Evolutionary conservation across 352 stramenopile genomes (phyloP), one percentile per base, ranked within the genome.

Genomic region (Pythium rishiriense): DNA sequence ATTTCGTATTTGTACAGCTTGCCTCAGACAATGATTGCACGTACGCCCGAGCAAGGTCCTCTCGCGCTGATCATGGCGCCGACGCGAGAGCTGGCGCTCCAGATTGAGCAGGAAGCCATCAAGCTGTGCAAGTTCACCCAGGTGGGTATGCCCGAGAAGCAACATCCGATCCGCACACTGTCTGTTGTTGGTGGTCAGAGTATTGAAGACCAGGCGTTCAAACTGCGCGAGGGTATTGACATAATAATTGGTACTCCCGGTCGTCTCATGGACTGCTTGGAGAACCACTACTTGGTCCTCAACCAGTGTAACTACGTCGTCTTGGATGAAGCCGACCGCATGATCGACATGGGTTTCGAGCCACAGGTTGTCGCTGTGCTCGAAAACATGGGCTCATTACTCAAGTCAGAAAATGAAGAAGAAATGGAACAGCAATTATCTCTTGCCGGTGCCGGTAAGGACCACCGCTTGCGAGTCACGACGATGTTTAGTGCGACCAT

Each of bases 401-500:
- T 99, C 4, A 99, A 99, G 70, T 97, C 88, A 1, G 97, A 99
- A 68, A 94, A 99, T 66, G 97, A 99, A 66, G 85, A 96, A 43
- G 86, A 99, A 66, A 96, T 98, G 63, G 97, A 99, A 74, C 71
- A 97, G 73, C 96, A 99, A 77, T 84, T 96, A 5, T 85, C 69
- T 14, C 52, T 93, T 12, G 82, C 72, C 4, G 78, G 77, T 11
- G 57, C 70, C 11, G 77, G 64, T 14, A 75, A 91, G 21, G 81
- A 89, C 39, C 81, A 91, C 56, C 81, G 83, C n/a, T 81, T 91
- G 60, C 85, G 86, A 48, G 86, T 94, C 22, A 97, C 90, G 46
- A 93, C 92, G 22, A 99, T 99, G 97, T 99, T 99, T 78, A 98
- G 91, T 75, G 98, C 98, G 33, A 99, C 98, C 0, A 99, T 99